Conservation (phyloP, 257 asterid species). For the Solanum paucissectum region DNA sequence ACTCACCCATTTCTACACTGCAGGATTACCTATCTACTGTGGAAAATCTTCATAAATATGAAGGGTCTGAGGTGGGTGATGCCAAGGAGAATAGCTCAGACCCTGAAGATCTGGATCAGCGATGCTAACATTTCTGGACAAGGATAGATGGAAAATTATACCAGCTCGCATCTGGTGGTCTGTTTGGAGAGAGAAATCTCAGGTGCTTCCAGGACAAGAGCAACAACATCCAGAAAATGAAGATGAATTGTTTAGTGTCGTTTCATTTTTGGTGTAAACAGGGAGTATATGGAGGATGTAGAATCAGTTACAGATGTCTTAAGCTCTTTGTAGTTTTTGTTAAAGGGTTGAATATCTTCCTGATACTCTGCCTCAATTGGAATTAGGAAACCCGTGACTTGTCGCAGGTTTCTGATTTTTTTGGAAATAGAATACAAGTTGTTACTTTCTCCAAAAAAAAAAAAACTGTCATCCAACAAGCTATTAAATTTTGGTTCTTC, state of each 20-base stretch:
- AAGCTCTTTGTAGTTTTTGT: not conserved
- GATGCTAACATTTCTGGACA: not conserved
- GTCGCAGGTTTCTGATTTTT: not conserved
- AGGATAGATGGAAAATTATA: not conserved
- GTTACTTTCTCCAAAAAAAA: not conserved
- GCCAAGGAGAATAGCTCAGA: not conserved
- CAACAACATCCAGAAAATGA: not conserved
- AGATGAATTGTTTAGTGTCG: not conserved
- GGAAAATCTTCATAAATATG: not conserved
- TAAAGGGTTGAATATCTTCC: not conserved
- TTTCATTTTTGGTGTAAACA: not conserved
- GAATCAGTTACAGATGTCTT: not conserved
- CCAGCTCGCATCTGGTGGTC: not conserved
- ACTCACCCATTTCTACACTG: not conserved
- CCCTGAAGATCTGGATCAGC: not conserved
- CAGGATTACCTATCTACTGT: not conserved
- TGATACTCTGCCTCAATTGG: not conserved
- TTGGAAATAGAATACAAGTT: not conserved
- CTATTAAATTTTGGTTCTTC: not conserved
- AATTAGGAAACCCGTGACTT: not conserved
- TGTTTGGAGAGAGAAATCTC: not conserved
- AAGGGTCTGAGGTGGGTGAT: not conserved
- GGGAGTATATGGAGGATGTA: not conserved
- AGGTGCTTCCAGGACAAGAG: not conserved
- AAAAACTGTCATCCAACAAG: not conserved